phyloP scores from a whole-genome alignment of 225 moss, liverwort and hornwort genomes.

The Neckera pumila region DNA sequence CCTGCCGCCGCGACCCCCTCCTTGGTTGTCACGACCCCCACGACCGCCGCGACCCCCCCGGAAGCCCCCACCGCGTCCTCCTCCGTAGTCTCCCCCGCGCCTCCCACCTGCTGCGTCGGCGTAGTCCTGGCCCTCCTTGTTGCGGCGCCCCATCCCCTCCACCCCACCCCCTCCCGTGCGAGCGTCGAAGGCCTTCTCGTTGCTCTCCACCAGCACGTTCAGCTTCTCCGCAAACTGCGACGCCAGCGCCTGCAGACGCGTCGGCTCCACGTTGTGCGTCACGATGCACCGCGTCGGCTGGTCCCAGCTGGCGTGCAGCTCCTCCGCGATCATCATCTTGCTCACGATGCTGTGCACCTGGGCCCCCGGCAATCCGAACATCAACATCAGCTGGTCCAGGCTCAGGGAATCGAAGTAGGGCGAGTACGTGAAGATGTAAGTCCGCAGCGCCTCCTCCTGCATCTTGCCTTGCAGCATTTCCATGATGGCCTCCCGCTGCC shows the following conservation, averaged over 20 bases:
- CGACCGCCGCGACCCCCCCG: slow-evolving; percentile 38
- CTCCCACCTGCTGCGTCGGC: slow-evolving; percentile 64
- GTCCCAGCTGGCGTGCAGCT: slow-evolving; percentile 98
- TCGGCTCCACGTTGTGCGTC: slow-evolving; percentile 86
- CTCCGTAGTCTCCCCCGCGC: slow-evolving; percentile 60
- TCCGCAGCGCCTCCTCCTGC: slow-evolving; percentile 87
- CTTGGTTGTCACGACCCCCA: slow-evolving; percentile 31
- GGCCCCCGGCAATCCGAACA: slow-evolving; percentile 79
- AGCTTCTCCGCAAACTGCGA: slow-evolving; percentile 65
- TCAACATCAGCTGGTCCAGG: slow-evolving; percentile 84
- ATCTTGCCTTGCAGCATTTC: slow-evolving; percentile 83
- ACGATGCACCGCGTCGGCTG: slow-evolving; percentile 94
- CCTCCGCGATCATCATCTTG: slow-evolving; percentile 99
- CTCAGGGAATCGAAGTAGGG: slow-evolving; percentile 87
- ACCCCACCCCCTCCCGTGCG: slow-evolving; percentile 71
- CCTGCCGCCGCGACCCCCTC: slow-evolving; percentile 14
- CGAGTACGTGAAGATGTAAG: slow-evolving; percentile 85
- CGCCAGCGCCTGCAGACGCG: slow-evolving; percentile 84
- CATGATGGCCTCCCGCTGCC: slow-evolving; percentile 55
- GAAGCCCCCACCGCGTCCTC: slow-evolving; percentile 29
- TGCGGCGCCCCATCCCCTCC: slow-evolving; percentile 60
- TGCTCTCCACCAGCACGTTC: slow-evolving; percentile 82
- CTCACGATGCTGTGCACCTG: slow-evolving; percentile 94
- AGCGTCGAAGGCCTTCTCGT: slow-evolving; percentile 89
- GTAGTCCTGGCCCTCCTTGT: slow-evolving; percentile 55